A percentile compares a stretch with the other conserved stretches of the same genome.
These are phyloP conservation scores for Penicillium pulvis DNA, from an alignment of 495 filamentous ascomycete genomes.

Conservation along the genomic window DNA sequence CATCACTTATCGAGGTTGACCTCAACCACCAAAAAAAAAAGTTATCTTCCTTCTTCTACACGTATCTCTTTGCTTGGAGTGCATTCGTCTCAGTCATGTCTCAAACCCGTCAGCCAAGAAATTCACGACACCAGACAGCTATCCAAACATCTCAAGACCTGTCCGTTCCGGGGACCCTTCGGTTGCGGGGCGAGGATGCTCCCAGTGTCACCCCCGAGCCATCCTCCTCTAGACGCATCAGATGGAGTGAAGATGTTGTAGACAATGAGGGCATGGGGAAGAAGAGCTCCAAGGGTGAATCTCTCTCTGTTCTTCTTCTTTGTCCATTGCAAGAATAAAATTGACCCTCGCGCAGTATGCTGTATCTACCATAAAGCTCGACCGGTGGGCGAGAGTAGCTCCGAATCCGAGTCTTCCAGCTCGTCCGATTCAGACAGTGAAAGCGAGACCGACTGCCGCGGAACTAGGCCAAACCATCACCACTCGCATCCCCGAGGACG, in stretches of 20 bases:
- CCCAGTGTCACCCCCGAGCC: constrained; percentile 15
- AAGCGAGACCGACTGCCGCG: constrained; percentile 39
- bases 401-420: constrained; percentile 67
- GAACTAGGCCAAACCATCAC: constrained; percentile 18
- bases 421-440: constrained; percentile 65
- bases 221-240: constrained; percentile 56
- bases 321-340: not conserved
- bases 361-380: constrained; percentile 94
- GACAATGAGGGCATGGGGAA: constrained; percentile 95
- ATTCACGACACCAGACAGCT: constrained; percentile 22
- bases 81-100: constrained; percentile 30
- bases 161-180: constrained; percentile 31
- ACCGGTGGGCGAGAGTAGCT: constrained; percentile 81
- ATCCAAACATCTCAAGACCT: constrained; percentile 21
- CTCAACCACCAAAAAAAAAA: not conserved
- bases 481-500: constrained; percentile 22
- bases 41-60: not conserved
- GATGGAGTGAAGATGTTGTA: constrained; percentile 91
- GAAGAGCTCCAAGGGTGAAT: constrained; percentile 83
- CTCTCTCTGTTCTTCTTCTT: not conserved
- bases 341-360: constrained; percentile 65
- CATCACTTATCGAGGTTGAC: constrained; percentile 5
- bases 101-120: constrained; percentile 28
- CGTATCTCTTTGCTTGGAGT: not conserved
- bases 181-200: constrained; percentile 39